Percentiles rank a stretch among this genome's conserved stretches.
Evolutionary conservation across 1,284 basidiomycete species (phyloP).

Genomic region (Kalmanozyma brasiliensis): DNA sequence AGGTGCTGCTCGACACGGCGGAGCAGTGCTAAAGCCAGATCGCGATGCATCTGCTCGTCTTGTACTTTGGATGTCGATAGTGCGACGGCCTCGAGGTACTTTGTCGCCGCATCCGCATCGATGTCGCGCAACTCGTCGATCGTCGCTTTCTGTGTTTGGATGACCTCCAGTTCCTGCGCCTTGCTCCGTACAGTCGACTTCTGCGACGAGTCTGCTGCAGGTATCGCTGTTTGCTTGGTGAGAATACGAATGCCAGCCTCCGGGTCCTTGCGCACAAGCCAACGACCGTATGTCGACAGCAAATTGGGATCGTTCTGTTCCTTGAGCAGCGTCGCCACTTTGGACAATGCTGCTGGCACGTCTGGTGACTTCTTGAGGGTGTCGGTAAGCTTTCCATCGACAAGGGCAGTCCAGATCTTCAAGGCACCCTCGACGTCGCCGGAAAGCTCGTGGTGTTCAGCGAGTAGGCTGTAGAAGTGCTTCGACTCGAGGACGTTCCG

Average conservation of each 20-base stretch:
- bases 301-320: slow-evolving; percentile 21
- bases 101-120: slow-evolving; percentile 50
- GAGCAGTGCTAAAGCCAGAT: slow-evolving; percentile 35
- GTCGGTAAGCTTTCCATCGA: slow-evolving; percentile 51
- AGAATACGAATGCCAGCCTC: slow-evolving; percentile 51
- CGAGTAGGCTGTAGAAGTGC: slow-evolving; percentile 22
- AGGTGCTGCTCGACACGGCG: slow-evolving; percentile 18
- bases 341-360: slow-evolving; percentile 11
- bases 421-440: slow-evolving; percentile 34
- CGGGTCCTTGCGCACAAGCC: slow-evolving; percentile 55
- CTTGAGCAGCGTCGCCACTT: slow-evolving; percentile 33
- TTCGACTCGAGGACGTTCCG: slow-evolving; percentile 20
- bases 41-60: slow-evolving; percentile 47
- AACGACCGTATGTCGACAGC: slow-evolving; percentile 46
- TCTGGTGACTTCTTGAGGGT: slow-evolving; percentile 6
- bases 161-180: slow-evolving; percentile 33
- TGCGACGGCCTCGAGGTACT: slow-evolving; percentile 59
- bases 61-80: slow-evolving; percentile 46
- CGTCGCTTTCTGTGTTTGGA: slow-evolving; percentile 36
- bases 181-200: slow-evolving; percentile 19
- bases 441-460: slow-evolving; percentile 24
- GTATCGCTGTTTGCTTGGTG: slow-evolving; percentile 20
- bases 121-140: slow-evolving; percentile 40
- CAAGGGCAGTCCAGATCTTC: slow-evolving; percentile 35
- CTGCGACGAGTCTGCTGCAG: slow-evolving; percentile 4